phyloP scores from a whole-genome alignment of 768 basidiomycete species.

The Filobasidium wieringae region DNA sequence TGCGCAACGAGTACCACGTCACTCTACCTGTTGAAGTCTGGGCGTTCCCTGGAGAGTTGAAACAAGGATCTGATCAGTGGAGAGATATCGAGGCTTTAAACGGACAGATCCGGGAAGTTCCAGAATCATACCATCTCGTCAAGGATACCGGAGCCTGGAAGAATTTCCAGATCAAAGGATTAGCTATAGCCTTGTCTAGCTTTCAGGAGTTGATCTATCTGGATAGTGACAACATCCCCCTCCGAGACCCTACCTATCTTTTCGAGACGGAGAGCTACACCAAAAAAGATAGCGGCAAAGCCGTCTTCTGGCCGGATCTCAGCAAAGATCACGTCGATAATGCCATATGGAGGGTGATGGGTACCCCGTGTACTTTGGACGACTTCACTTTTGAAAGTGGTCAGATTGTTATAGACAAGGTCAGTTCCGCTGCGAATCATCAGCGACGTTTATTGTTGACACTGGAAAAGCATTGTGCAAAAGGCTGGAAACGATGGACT shows the following conservation, averaged over 20 bases:
- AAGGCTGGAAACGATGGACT: conserved; percentile 38
- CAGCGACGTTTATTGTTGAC: neutral
- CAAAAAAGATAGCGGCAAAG: conserved; percentile 20
- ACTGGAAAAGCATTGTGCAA: neutral
- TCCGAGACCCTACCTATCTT: conserved; percentile 39
- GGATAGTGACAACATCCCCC: conserved; percentile 41
- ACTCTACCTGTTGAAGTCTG: conserved; percentile 41
- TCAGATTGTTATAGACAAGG: conserved; percentile 42
- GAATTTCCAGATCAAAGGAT: conserved; percentile 40
- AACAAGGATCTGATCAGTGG: conserved; percentile 12
- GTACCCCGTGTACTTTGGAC: conserved; percentile 33
- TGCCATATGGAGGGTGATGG: conserved; percentile 41
- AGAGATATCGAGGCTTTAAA: too few species aligned
- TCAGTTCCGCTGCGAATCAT: too few species aligned
- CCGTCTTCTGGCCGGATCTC: conserved; percentile 44
- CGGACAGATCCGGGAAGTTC: conserved; percentile 35
- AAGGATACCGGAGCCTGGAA: conserved; percentile 22
- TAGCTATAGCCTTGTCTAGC: conserved; percentile 34
- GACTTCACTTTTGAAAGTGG: conserved; percentile 41
- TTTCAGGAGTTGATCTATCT: conserved; percentile 42
- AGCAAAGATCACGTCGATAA: conserved; percentile 42
- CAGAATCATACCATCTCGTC: conserved; percentile 15
- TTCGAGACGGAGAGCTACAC: conserved; percentile 37
- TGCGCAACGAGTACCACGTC: conserved; percentile 30
- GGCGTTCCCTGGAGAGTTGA: conserved; percentile 40